These are phyloP conservation scores for Teunomyces pallodes DNA, from an alignment of 805 yeast genomes.

Conservation along the genomic window DNA sequence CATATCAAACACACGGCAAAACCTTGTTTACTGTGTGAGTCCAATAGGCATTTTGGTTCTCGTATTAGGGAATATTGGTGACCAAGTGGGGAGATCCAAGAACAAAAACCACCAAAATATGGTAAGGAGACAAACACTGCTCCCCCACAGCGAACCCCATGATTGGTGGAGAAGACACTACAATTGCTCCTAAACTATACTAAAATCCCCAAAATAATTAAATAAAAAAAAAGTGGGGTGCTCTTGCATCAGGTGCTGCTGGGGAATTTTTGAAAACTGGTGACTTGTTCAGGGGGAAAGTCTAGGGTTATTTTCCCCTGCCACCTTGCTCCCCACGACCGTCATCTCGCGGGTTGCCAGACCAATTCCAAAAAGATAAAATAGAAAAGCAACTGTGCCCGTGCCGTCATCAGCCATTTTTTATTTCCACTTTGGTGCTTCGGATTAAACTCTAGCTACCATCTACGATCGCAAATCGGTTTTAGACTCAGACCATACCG, in stretches of 20 bases:
- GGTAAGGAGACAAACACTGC: not conserved
- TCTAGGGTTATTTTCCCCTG: not conserved
- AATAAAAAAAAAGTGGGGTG: slow-evolving; percentile 1
- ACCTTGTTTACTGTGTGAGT: not conserved
- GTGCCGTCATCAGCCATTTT: not conserved
- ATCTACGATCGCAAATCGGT: too few relatives aligned
- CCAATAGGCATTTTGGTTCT: not conserved
- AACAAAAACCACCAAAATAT: not conserved
- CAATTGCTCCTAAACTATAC: not conserved
- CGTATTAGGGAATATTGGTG: not conserved
- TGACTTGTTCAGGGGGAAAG: slow-evolving; percentile 1
- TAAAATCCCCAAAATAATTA: not conserved
- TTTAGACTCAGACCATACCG: too few relatives aligned
- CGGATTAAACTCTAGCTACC: not conserved
- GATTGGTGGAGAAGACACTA: slow-evolving; percentile 1
- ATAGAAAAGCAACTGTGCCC: not conserved
- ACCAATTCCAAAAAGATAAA: not conserved
- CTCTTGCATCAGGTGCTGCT: slow-evolving; percentile 2
- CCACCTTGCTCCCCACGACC: not conserved
- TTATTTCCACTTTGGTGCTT: not conserved
- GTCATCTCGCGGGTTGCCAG: not conserved
- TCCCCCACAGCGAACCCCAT: slow-evolving; percentile 1
- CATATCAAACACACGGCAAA: not conserved
- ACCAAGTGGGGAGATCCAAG: slow-evolving; percentile 2
- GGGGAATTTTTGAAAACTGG: not conserved